Percentiles rank a stretch among this genome's conserved stretches.
Conservation (phyloP, 371 early-diverging fungal species). For the Mucor indicus region DNA sequence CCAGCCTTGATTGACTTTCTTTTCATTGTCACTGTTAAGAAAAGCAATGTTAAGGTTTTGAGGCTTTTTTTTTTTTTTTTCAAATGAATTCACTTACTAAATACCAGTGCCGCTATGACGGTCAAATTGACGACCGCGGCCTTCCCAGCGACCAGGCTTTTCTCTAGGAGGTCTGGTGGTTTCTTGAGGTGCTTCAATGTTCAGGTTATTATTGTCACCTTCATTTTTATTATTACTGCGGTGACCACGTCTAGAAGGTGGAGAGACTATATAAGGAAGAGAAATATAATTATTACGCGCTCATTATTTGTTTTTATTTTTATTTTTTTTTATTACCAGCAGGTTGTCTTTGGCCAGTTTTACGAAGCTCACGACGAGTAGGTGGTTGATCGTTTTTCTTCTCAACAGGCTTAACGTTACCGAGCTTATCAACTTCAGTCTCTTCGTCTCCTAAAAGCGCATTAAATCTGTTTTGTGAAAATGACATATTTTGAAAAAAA, state of each 20-base stretch:
- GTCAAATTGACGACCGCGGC: slow-evolving; percentile 60
- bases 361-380: slow-evolving; percentile 19
- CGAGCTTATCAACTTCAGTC: slow-evolving; percentile 41
- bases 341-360: too few species aligned
- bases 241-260: slow-evolving; percentile 34
- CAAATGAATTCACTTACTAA: too few species aligned
- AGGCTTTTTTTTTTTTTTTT: too few species aligned
- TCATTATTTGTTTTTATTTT: background rate
- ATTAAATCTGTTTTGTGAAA: slow-evolving; percentile 29
- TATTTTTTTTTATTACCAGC: slow-evolving; percentile 19
- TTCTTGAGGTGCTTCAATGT: slow-evolving; percentile 6
- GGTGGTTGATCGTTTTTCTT: slow-evolving; percentile 19
- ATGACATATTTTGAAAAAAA: slow-evolving; percentile 20
- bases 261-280: too few species aligned
- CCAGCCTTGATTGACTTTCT: slow-evolving; percentile 81
- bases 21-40: slow-evolving; percentile 74
- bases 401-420: slow-evolving; percentile 34
- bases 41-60: too few species aligned
- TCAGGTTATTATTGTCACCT: background rate
- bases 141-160: slow-evolving; percentile 11
- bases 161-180: background rate
- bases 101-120: slow-evolving; percentile 73
- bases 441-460: slow-evolving; percentile 38
- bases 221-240: slow-evolving; percentile 15
- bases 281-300: too few species aligned